Base-by-base conservation (phyloP, 2,329 filamentous ascomycete genomes). In the Esteya vermicola region DNA sequence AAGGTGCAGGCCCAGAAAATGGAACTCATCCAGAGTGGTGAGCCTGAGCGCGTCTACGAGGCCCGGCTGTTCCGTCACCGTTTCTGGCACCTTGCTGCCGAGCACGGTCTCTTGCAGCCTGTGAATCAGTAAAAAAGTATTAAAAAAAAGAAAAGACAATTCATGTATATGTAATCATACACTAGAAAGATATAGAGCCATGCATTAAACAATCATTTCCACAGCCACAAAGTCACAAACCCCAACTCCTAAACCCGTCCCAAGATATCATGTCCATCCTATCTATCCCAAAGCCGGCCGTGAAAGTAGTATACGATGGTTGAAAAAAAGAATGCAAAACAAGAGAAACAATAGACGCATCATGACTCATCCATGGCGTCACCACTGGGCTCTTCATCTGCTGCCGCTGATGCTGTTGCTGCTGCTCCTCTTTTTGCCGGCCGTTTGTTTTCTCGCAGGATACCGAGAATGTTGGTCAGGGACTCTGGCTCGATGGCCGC, bases 51-150 rank as follows among this genome's bases (percentile, higher is more conserved):
- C 13, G 28, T 34, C 27, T 32, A 36, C 35, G 39, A 44, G 19
- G 36, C 39, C 23, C 54, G 64, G 43, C 62, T 60, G 41, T 70
- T 64, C 61, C 60, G 51, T 33, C 68, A 72, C 43, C 57, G 61
- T 39, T 71, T 72, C 46, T 72, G 68, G 68, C 59, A 57, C 42
- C 42, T 67, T 36, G 68, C 65, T 14, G 49, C 55, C 42, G 53
- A 62, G 28, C 51, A 61, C 25, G 57, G 60, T 0, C 46, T 70
- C 36, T 33, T 69, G 30, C 9, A 40, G 19, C n/a, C n/a, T n/a
- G n/a, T n/a, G 18, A 20, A 20, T 34, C 7, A 39, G 30, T 4
- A 12, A 26, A 18, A 6, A 16, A 18, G 13, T n/a, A 25, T 25
- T 35, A 23, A 16, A 23, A 35, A 26, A 12, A 4, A 21, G 19